Percentiles rank a stretch among this genome's conserved stretches.
These are phyloP conservation scores for Monilinia polystroma DNA, from an alignment of 2,329 filamentous ascomycete species.

Conservation along the genomic window DNA sequence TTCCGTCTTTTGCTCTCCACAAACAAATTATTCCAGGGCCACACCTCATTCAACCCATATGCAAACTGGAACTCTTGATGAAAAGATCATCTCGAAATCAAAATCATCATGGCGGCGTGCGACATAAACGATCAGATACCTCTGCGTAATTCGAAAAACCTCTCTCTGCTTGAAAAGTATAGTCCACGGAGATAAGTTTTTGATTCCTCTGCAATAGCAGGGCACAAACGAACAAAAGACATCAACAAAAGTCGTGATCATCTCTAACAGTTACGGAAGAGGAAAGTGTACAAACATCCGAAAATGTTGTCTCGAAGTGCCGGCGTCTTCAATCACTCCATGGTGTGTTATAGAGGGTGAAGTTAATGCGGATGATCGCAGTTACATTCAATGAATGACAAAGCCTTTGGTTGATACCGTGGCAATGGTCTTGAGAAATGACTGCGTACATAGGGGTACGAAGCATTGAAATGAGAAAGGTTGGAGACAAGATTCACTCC, in stretches of 20 bases:
- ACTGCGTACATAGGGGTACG: conserved; percentile 37
- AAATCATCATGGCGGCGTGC: conserved; percentile 11
- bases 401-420: conserved; percentile 51
- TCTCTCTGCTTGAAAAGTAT: conserved; percentile 80
- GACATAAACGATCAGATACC: conserved; percentile 30
- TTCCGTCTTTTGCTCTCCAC: conserved; percentile 32
- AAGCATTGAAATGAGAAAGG: conserved; percentile 41
- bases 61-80: conserved; percentile 10
- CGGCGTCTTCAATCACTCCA: conserved; percentile 40
- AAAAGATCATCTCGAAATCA: background rate
- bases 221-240: conserved; percentile 88
- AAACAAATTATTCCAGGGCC: background rate
- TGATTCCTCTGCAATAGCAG: conserved; percentile 76
- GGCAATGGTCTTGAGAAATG: conserved; percentile 50
- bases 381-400: conserved; percentile 47
- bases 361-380: conserved; percentile 67
- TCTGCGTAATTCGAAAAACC: conserved; percentile 38
- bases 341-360: conserved; percentile 49
- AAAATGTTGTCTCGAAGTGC: conserved; percentile 35
- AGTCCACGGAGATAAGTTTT: conserved; percentile 92
- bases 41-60: conserved; percentile 25
- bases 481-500: conserved; percentile 47
- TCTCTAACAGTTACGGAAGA: conserved; percentile 48
- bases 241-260: conserved; percentile 88
- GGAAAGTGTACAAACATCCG: conserved; percentile 31